These are phyloP conservation scores for Boehmeria nivea DNA, from an alignment of 306 rosid species.

Conservation along the genomic window DNA sequence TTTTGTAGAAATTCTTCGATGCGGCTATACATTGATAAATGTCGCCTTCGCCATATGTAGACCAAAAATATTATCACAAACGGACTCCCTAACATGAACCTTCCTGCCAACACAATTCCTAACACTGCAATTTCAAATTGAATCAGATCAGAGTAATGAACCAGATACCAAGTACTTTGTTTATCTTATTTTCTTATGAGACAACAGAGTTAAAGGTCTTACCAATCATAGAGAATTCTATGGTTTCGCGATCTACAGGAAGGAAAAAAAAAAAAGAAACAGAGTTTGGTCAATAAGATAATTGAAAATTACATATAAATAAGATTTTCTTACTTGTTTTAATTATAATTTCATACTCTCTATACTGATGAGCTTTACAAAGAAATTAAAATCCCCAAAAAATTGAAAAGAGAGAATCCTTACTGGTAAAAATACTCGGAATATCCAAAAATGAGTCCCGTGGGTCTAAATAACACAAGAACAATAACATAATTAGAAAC, in stretches of 20 bases:
- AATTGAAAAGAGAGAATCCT: no score
- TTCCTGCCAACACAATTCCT: neutral
- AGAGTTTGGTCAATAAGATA: neutral
- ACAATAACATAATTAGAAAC: neutral
- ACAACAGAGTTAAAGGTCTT: neutral
- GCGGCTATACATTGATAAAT: constrained; percentile 12
- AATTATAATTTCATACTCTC: neutral
- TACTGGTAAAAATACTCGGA: neutral
- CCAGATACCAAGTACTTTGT: no score
- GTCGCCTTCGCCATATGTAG: constrained; percentile 20
- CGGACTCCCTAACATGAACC: constrained; percentile 5
- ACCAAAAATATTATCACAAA: constrained; percentile 7
- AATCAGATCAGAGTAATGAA: no score
- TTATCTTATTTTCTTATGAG: no score
- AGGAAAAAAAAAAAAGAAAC: neutral
- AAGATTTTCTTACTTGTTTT: neutral
- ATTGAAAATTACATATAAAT: neutral
- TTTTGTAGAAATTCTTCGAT: constrained; percentile 26
- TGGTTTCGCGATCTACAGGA: neutral
- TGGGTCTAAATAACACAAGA: neutral
- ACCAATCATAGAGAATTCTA: neutral
- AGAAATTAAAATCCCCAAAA: neutral
- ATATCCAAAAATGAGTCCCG: neutral
- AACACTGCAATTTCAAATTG: no score
- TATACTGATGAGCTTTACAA: no score